Evolutionary conservation across 1,284 basidiomycete species (phyloP), one percentile per base, ranked within the genome.

Genomic region (Ceratobasidium sp.): DNA sequence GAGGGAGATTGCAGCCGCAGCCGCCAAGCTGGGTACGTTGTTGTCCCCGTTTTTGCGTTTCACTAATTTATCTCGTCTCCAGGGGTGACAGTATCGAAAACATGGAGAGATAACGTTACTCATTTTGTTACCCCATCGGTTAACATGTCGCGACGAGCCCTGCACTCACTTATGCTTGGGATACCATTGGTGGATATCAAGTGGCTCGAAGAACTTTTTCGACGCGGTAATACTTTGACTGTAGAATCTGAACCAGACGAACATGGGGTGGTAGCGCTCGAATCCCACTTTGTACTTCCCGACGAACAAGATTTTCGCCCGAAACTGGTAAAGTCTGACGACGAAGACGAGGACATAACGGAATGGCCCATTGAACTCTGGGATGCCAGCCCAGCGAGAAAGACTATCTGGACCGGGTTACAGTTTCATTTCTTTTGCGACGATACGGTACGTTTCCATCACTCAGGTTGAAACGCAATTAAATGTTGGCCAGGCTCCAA

Each of bases 351-450:
- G n/a, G 60, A 64, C 33, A 50, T 64, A 8, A 64, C 60, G 21
- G 49, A 33, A 42, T 64, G 60, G 60, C 60, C 60, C 8, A 29
- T 64, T 13, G 60, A 64, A 21, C 60, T 64, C 7, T 64, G 60
- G 60, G 60, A 64, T 30, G 49, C 60, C 11, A 30, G 53, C 23
- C 50, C 50, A 23, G 19, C 21, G 19, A 49, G 60, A 4, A 64
- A 53, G 19, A 39, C 50, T 8, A 64, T 64, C 8, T 64, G 60
- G 60, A 44, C 25, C 8, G 60, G 60, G 23, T 25, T 64, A 23
- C 60, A 64, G 60, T 64, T 64, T 54, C 47, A 64, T 27, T 64
- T 64, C 60, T 54, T 64, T 30, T 64, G 60, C 25, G 60, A 64
- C 50, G 60, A 64, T 30, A 44, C 60, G 4, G 60, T 64, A 30